Evolutionary conservation across 208 protist species (phyloP).

Genomic region (Acanthamoeba lenticulata): DNA sequence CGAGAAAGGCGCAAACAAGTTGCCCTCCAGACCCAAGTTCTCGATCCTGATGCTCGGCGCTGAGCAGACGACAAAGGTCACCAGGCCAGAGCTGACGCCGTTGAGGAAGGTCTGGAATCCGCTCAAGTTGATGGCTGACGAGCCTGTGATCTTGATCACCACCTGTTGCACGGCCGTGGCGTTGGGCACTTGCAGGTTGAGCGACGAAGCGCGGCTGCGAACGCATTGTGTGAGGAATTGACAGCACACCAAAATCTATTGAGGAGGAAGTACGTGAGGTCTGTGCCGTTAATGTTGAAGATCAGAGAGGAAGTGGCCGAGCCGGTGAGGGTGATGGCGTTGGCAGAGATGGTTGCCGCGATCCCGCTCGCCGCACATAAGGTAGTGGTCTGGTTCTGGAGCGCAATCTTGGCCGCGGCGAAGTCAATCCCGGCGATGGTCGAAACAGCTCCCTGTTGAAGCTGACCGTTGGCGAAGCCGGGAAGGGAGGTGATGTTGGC

Average conservation of each 20-base stretch:
- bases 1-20: neutral
- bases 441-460: neutral
- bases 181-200: neutral
- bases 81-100: neutral
- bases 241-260: too few species aligned
- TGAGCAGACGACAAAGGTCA: neutral
- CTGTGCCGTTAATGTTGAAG: too few species aligned
- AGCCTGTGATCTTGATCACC: neutral
- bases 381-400: neutral
- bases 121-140: neutral
- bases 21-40: conserved; percentile 18
- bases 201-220: neutral
- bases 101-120: conserved; percentile 48
- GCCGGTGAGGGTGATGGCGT: neutral
- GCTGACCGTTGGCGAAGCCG: conserved; percentile 8
- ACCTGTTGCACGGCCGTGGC: neutral
- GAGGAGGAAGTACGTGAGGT: too few species aligned
- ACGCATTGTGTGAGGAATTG: too few species aligned
- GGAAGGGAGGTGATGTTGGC: neutral
- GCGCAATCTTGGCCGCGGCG: neutral
- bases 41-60: neutral
- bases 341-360: neutral
- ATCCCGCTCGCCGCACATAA: neutral
- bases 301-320: neutral
- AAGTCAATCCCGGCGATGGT: conserved; percentile 8